Base-by-base conservation (phyloP, 768 basidiomycete species). In the Suillus occidentalis region DNA sequence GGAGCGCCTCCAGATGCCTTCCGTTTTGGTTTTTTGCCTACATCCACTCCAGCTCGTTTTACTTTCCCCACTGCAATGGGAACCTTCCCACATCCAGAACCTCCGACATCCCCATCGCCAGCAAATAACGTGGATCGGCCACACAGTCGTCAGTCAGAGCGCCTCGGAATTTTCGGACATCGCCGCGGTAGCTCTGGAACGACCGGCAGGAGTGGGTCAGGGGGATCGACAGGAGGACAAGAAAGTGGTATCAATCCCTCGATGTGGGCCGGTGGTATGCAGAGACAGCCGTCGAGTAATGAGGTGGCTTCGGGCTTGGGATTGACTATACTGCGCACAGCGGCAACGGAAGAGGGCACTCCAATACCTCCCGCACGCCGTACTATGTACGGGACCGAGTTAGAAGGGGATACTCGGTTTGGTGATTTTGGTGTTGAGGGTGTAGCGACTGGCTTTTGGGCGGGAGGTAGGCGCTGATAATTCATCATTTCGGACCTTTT, bases 371-470 rank as follows among this genome's bases (percentile, higher is more conserved):
- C 82, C 5, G 81, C 83, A 68, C 86, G 84, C 71, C 84, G 87
- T 65, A 93, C 91, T 6, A 90, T 93, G 88, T 93, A 92, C 73
- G 91, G 91, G 9, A 93, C 91, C 0, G 91, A 93, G 76, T 77
- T 92, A 50, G 91, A 91, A n/a, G 80, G 80, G 39, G 91, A 93
- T 71, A 88, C 89, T n/a, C 85, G 91, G 60, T 94, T 94, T 72
- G 91, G 91, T 6, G 91, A 93, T 76, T 93, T 92, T 72, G 91
- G 91, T 45, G 81, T 91, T 31, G 88, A 91, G 71, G 89, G 91
- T 14, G 86, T 92, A 63, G 89, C 89, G n/a, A 84, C 83, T 57
- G 84, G 85, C 7, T 91, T 89, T 71, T 92, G 91, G 89, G 75
- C 84, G 1, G 80, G 82, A 52, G 82, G 81, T 59, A 77, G 79